These are phyloP conservation scores for Nothophaeocryptopus gaeumannii DNA, from an alignment of 2,329 filamentous ascomycete genomes.

Conservation along the genomic window DNA sequence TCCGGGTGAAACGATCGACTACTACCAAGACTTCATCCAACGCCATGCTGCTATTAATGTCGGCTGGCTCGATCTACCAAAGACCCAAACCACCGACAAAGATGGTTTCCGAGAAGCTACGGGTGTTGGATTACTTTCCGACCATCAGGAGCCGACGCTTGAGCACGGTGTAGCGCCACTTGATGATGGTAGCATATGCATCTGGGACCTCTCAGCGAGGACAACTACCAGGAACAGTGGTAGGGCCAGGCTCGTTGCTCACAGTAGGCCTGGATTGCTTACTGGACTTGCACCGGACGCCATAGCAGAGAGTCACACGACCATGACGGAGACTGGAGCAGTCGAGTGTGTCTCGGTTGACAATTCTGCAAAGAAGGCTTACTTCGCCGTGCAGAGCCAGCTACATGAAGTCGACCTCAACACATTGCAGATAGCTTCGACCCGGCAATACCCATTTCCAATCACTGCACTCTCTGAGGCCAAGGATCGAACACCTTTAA, in stretches of 20 bases:
- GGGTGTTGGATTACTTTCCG: conserved; percentile 66
- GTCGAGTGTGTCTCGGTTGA: conserved; percentile 83
- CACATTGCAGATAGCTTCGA: conserved; percentile 66
- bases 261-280: conserved; percentile 66
- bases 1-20: conserved; percentile 68
- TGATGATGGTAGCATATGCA: conserved; percentile 80
- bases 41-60: conserved; percentile 70
- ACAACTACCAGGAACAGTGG: conserved; percentile 19
- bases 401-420: conserved; percentile 80
- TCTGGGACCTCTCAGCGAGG: conserved; percentile 64
- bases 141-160: conserved; percentile 52
- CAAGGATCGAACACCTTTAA: conserved; percentile 66
- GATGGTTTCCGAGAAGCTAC: conserved; percentile 62
- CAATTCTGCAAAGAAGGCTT: conserved; percentile 63
- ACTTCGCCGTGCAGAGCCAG: conserved; percentile 73
- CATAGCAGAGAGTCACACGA: conserved; percentile 47
- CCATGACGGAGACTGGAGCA: conserved; percentile 67
- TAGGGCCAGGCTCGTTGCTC: conserved; percentile 60
- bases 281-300: conserved; percentile 54
- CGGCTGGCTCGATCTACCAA: conserved; percentile 71
- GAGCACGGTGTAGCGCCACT: conserved; percentile 70
- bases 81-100: conserved; percentile 38
- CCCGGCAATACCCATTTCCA: conserved; percentile 72
- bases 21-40: conserved; percentile 88
- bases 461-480: conserved; percentile 79